These are phyloP conservation scores for Mollisiaceae sp. DNA, from an alignment of 2,329 filamentous ascomycete species.

Conservation along the genomic window DNA sequence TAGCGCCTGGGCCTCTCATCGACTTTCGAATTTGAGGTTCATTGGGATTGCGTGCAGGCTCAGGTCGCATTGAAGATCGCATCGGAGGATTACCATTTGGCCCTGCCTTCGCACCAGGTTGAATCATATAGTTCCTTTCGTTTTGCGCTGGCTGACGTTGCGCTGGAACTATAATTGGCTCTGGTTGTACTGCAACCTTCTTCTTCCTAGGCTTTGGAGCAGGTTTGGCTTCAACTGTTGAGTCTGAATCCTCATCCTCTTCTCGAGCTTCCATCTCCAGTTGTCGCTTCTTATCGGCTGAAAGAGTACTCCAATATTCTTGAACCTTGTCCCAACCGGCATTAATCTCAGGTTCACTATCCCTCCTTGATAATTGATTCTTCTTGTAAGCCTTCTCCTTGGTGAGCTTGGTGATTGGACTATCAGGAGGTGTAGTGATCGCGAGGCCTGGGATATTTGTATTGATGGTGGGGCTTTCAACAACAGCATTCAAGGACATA, in stretches of 20 bases:
- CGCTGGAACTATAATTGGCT: conserved; percentile 14
- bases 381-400: conserved; percentile 36
- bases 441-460: conserved; percentile 24
- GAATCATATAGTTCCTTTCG: conserved; percentile 48
- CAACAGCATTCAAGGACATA: conserved; percentile 73
- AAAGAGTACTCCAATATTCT: conserved; percentile 71
- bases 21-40: conserved; percentile 41
- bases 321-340: conserved; percentile 68
- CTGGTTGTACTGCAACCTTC: conserved; percentile 23
- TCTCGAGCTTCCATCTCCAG: conserved; percentile 56
- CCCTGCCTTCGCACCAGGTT: conserved; percentile 40
- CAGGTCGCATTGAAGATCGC: conserved; percentile 54
- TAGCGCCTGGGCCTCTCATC: conserved; percentile 36
- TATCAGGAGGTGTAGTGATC: conserved; percentile 36
- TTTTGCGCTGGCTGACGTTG: conserved; percentile 37
- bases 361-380: conserved; percentile 29
- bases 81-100: conserved; percentile 44
- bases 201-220: conserved; percentile 38
- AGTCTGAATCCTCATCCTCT: conserved; percentile 52
- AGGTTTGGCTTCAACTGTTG: conserved; percentile 47
- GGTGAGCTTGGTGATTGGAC: conserved; percentile 33
- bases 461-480: conserved; percentile 53
- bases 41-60: conserved; percentile 32
- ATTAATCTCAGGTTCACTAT: conserved; percentile 31
- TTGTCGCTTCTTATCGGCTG: conserved; percentile 64